These are phyloP conservation scores for Aquanectria penicillioides DNA, from an alignment of 2,329 filamentous ascomycete species.

Conservation along the genomic window DNA sequence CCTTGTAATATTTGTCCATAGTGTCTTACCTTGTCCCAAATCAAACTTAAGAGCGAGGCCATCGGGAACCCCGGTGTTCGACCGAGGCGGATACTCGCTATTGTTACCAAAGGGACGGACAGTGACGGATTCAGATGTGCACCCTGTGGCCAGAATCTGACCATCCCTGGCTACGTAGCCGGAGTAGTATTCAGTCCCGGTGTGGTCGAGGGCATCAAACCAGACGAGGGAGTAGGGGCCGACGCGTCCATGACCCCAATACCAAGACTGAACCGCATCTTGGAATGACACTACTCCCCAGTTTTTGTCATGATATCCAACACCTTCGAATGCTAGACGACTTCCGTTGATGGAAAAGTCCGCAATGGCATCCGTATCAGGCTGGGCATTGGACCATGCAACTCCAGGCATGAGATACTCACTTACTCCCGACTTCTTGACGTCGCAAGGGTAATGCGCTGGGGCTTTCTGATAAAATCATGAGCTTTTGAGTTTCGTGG, in stretches of 20 bases:
- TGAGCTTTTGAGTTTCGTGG: background rate
- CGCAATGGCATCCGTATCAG: background rate
- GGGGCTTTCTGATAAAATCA: background rate
- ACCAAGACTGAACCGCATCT: constrained; percentile 47
- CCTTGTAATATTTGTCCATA: background rate
- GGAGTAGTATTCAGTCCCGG: constrained; percentile 35
- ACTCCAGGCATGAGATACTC: background rate
- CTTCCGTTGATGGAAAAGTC: background rate
- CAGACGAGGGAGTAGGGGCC: constrained; percentile 56
- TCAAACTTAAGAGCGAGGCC: constrained; percentile 20
- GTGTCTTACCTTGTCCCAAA: background rate
- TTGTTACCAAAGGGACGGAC: background rate
- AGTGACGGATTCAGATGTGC: background rate
- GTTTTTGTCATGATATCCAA: constrained; percentile 60
- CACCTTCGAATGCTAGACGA: constrained; percentile 21
- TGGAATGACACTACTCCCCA: constrained; percentile 52
- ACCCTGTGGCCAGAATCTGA: background rate
- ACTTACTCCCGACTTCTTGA: no score
- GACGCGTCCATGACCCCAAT: constrained; percentile 56
- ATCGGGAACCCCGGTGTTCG: background rate
- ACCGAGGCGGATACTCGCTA: background rate
- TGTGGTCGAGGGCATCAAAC: constrained; percentile 48
- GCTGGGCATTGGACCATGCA: background rate
- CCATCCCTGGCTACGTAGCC: background rate
- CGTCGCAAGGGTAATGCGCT: background rate